A percentile compares a stretch with the other conserved stretches of the same genome.
Conservation (phyloP, 1,284 basidiomycete species). For the Cryptococcus sp. region DNA sequence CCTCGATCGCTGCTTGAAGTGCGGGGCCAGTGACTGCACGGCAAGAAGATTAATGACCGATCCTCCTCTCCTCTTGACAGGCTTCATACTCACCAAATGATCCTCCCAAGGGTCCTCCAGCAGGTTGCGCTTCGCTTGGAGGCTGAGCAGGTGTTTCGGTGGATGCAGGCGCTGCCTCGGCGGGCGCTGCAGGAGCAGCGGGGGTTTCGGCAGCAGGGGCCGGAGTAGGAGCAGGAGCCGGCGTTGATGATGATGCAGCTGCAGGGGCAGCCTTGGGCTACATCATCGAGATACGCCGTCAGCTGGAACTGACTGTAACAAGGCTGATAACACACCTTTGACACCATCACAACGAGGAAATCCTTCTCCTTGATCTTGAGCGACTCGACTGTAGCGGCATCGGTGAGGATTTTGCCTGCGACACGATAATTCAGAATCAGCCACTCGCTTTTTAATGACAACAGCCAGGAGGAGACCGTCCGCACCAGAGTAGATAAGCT, state of each 20-base stretch:
- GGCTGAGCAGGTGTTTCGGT: conserved; percentile 8
- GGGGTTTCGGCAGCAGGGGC: conserved; percentile 45
- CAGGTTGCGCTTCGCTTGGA: conserved; percentile 10
- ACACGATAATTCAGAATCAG: conserved; percentile 4
- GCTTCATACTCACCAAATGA: conserved; percentile 33
- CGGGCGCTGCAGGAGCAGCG: conserved; percentile 21
- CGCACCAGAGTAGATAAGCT: conserved; percentile 91
- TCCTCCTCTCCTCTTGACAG: background rate
- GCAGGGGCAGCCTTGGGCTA: conserved; percentile 54
- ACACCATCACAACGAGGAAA: conserved; percentile 97
- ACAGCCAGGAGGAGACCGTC: conserved; percentile 1
- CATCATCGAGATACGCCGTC: conserved; percentile 1
- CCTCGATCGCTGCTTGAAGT: conserved; percentile 72
- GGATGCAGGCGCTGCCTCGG: conserved; percentile 32
- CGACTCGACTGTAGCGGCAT: conserved; percentile 83
- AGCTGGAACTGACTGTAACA: background rate
- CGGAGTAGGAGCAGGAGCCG: conserved; percentile 41
- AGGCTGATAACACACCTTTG: conserved; percentile 66
- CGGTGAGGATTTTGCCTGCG: conserved; percentile 85
- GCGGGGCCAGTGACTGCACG: conserved; percentile 66
- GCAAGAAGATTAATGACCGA: background rate
- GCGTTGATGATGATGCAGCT: conserved; percentile 51
- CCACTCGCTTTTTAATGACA: background rate
- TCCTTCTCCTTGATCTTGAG: conserved; percentile 98
- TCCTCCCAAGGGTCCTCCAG: conserved; percentile 21